Percentiles rank a stretch among this genome's conserved stretches.
These are phyloP conservation scores for Castanopsis chinensis DNA, from an alignment of 306 rosid genomes.

Conservation along the genomic window DNA sequence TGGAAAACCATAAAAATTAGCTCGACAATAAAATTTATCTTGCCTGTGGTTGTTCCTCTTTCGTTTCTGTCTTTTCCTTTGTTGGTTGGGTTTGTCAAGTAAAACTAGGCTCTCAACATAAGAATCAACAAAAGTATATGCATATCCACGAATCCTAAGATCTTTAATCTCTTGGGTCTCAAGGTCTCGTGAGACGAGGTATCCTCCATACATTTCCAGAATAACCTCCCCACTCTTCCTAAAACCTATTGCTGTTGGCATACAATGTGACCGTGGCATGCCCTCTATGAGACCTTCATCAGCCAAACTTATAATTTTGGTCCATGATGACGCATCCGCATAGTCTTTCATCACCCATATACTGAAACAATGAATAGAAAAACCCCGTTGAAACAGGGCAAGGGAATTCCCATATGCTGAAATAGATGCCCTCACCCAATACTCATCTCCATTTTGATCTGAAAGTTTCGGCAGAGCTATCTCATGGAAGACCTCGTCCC, in stretches of 20 bases:
- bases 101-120: neutral
- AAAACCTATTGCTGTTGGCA: neutral
- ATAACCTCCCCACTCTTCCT: constrained; percentile 6
- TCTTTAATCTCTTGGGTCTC: neutral
- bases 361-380: neutral
- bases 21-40: too few species aligned
- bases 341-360: too few species aligned
- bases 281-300: accelerated
- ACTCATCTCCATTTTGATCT: neutral
- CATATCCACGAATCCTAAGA: neutral
- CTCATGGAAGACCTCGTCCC: neutral
- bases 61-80: too few species aligned
- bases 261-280: too few species aligned
- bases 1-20: too few species aligned
- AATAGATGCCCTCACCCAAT: neutral
- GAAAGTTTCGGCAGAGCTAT: neutral
- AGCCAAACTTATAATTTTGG: too few species aligned
- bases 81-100: too few species aligned
- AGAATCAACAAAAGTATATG: neutral
- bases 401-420: neutral
- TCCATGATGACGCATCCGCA: too few species aligned
- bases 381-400: neutral
- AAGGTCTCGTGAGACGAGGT: neutral
- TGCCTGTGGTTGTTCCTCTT: too few species aligned
- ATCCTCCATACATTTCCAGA: neutral